Percentiles rank a stretch among this genome's conserved stretches.
Conservation (phyloP, 768 basidiomycete genomes). For the Rhodotorula toruloides region DNA sequence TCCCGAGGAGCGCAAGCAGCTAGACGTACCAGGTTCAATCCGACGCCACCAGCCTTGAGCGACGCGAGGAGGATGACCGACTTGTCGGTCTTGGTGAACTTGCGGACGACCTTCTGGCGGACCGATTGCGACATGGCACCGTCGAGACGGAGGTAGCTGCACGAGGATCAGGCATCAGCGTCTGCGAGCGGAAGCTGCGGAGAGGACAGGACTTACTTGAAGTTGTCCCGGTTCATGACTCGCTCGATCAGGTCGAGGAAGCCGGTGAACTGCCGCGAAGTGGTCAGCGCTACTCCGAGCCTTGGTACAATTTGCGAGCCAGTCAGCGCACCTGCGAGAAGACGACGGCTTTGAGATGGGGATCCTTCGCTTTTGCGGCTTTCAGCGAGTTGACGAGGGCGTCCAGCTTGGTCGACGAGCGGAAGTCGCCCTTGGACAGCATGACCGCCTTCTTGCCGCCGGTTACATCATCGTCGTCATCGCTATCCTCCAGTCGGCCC, state of each 20-base stretch:
- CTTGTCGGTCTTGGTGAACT: constrained; percentile 52
- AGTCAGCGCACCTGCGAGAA: constrained; percentile 57
- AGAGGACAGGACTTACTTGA: constrained; percentile 50
- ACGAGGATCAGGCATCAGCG: too few relatives aligned
- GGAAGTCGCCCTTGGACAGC: constrained; percentile 74
- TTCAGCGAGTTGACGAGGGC: constrained; percentile 71
- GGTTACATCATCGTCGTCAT: constrained; percentile 2
- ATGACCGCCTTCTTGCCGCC: constrained; percentile 44
- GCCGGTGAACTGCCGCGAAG: constrained; percentile 67
- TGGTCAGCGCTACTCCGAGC: too few relatives aligned
- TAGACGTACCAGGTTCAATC: constrained; percentile 49
- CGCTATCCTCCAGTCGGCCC: constrained; percentile 1
- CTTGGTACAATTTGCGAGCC: too few relatives aligned
- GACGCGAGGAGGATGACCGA: constrained; percentile 40
- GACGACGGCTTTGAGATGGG: constrained; percentile 67
- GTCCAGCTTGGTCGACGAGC: constrained; percentile 83
- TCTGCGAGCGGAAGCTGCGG: too few relatives aligned
- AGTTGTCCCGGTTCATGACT: constrained; percentile 62
- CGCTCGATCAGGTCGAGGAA: constrained; percentile 77
- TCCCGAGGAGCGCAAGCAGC: too few relatives aligned
- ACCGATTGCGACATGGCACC: constrained; percentile 86
- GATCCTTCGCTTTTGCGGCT: constrained; percentile 56
- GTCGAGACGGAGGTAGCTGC: constrained; percentile 65
- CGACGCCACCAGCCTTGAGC: constrained; percentile 89
- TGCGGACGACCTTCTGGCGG: constrained; percentile 65